Percentiles rank a stretch among this genome's conserved stretches.
Conservation (phyloP, 306 rosid genomes). For the Ormosia semicastrata region DNA sequence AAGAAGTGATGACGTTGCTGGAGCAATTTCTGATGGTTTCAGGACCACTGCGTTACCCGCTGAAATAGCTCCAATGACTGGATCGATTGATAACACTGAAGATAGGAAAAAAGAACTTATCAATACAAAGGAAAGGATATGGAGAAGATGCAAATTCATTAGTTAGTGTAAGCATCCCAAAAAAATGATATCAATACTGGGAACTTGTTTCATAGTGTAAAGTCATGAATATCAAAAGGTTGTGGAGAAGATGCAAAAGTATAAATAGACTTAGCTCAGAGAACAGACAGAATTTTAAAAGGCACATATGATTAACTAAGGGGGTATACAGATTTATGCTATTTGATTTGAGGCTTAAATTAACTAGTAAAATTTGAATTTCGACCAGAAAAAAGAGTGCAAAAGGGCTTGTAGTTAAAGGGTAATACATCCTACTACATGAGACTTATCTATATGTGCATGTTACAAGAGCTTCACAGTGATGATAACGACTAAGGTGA, state of each 20-base stretch:
- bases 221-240: constrained; percentile 8
- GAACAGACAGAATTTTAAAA: background rate
- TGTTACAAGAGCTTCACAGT: background rate
- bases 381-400: background rate
- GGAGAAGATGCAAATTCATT: background rate
- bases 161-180: constrained; percentile 4
- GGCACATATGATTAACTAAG: background rate
- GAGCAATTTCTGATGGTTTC: constrained; percentile 83
- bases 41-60: constrained; percentile 76
- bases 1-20: constrained; percentile 66
- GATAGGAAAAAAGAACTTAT: constrained; percentile 3
- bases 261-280: background rate
- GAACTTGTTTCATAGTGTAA: background rate
- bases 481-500: background rate
- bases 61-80: constrained; percentile 83
- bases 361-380: background rate
- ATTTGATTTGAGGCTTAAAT: background rate
- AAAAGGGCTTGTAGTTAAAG: background rate
- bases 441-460: background rate
- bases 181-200: background rate
- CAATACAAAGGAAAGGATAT: constrained; percentile 9
- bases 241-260: constrained; percentile 12
- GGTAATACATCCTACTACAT: background rate
- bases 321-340: background rate
- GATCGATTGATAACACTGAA: constrained; percentile 79